These are phyloP conservation scores for Carallia pectinifolia DNA, from an alignment of 345 rosid genomes.

Conservation along the genomic window DNA sequence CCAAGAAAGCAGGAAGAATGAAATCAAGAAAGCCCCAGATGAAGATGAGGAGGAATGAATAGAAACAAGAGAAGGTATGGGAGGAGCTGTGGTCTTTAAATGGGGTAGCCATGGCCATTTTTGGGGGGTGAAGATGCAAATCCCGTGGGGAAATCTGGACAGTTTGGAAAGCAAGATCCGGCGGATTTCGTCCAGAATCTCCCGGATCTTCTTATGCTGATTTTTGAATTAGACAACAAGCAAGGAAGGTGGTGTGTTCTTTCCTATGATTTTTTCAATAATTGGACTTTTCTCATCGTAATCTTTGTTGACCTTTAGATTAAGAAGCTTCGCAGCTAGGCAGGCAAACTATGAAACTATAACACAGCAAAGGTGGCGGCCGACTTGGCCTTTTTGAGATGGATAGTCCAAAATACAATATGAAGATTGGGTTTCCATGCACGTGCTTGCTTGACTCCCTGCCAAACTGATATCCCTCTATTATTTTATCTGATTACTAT, in stretches of 20 bases:
- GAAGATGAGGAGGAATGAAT: slow-evolving; percentile 8
- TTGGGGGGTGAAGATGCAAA: neutral
- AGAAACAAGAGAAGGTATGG: slow-evolving; percentile 3
- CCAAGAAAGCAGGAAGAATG: neutral
- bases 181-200: slow-evolving; percentile 52
- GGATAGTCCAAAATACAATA: neutral
- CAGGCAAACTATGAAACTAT: no score
- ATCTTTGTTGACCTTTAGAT: neutral
- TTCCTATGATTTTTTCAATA: slow-evolving; percentile 4
- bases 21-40: neutral
- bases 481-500: no score
- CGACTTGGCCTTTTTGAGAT: slow-evolving; percentile 12
- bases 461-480: no score
- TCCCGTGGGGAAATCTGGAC: slow-evolving; percentile 44
- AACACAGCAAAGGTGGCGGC: neutral
- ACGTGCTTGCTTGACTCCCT: slow-evolving; percentile 15
- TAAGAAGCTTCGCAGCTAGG: neutral
- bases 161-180: slow-evolving; percentile 68
- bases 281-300: neutral
- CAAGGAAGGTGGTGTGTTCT: slow-evolving; percentile 29
- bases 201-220: slow-evolving; percentile 47
- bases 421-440: slow-evolving; percentile 2
- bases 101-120: slow-evolving; percentile 21
- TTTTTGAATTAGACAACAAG: slow-evolving; percentile 57
- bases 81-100: slow-evolving; percentile 19